Conservation (phyloP, 192 early-diverging fungal genomes). For the Coemansia sp. region DNA sequence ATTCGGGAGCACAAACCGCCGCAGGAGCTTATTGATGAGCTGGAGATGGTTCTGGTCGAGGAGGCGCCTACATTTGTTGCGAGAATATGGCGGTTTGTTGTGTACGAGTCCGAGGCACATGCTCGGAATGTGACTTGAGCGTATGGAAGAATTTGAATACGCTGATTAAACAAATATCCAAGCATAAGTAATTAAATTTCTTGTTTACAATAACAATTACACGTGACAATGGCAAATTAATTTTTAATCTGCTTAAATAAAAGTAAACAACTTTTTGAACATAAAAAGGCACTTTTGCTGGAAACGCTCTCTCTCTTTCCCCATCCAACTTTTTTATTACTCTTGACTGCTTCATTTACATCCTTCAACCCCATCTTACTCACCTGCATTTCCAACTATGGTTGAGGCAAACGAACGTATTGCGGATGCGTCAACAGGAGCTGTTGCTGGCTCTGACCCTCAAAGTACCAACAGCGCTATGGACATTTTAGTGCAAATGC, state of each 20-base stretch:
- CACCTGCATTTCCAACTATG: neutral
- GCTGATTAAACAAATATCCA: too few species aligned
- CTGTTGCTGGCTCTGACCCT: neutral
- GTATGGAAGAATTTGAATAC: too few species aligned
- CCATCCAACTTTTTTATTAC: neutral
- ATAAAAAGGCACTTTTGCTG: neutral
- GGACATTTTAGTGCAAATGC: too few species aligned
- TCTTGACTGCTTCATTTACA: neutral
- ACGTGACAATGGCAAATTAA: too few species aligned
- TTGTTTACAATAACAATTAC: too few species aligned
- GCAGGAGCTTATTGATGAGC: slow-evolving; percentile 69
- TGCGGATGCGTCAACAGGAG: neutral
- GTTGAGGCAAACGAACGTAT: neutral
- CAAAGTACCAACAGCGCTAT: neutral
- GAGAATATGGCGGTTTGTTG: slow-evolving; percentile 72
- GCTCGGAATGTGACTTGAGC: slow-evolving; percentile 7
- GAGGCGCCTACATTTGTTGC: slow-evolving; percentile 85
- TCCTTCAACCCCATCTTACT: neutral
- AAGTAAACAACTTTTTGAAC: neutral
- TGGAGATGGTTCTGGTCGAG: slow-evolving; percentile 81
- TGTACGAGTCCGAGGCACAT: slow-evolving; percentile 17
- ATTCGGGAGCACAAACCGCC: slow-evolving; percentile 67
- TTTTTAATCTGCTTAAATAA: too few species aligned
- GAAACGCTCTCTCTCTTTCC: neutral
- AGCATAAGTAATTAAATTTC: too few species aligned